Percentiles rank a stretch among this genome's conserved stretches.
Conservation (phyloP, 805 yeast genomes). For the Teunomyces cretensis region DNA sequence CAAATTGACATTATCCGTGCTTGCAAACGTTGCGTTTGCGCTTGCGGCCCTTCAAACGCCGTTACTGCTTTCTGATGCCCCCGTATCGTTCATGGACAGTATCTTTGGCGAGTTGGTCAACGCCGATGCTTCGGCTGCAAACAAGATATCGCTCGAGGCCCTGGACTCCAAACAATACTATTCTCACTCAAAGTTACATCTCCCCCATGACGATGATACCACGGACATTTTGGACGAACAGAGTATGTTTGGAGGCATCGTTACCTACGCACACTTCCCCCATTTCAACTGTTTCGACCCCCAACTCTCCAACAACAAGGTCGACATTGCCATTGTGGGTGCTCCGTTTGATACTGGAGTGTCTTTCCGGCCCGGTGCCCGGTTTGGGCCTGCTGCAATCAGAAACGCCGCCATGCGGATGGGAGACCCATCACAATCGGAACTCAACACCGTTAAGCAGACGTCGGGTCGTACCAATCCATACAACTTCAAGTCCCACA, state of each 20-base stretch:
- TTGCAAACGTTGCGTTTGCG: neutral
- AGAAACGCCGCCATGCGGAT: constrained; percentile 48
- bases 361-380: constrained; percentile 55
- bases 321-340: constrained; percentile 57
- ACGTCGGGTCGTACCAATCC: constrained; percentile 44
- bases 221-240: constrained; percentile 19
- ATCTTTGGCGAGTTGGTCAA: constrained; percentile 26
- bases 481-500: constrained; percentile 41
- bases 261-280: constrained; percentile 53
- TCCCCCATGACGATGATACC: constrained; percentile 38
- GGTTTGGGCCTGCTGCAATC: constrained; percentile 58
- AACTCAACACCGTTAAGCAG: constrained; percentile 2
- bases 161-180: constrained; percentile 10
- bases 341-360: constrained; percentile 62
- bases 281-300: constrained; percentile 49
- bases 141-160: neutral
- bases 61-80: neutral
- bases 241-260: constrained; percentile 48
- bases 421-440: constrained; percentile 25
- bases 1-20: neutral
- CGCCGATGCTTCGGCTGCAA: constrained; percentile 4
- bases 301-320: constrained; percentile 11
- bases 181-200: constrained; percentile 19
- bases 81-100: constrained; percentile 20
- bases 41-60: neutral